Evolutionary conservation across 352 stramenopile genomes (phyloP), one percentile per base, ranked within the genome.

Genomic region (Phytophthora kernoviae): DNA sequence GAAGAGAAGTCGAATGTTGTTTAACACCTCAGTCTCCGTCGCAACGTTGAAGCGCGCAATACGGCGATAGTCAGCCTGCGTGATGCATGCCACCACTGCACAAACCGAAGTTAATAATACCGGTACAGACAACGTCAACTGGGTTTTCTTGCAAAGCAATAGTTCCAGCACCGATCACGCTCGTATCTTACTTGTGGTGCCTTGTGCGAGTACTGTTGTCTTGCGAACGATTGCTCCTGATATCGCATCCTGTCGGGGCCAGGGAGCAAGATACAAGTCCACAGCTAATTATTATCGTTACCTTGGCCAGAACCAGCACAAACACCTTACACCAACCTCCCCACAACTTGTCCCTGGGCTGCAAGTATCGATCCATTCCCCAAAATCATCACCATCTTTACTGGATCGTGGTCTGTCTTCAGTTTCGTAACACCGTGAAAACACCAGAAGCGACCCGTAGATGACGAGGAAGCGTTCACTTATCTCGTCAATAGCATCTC

Each of bases 391-490:
- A 18, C 43, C 49, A 21, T 61, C 40, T 8, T 21, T 46, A 22
- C 64, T 62, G 5, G n/a, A 24, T 8, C 54, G 49, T 9, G 24
- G 18, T 1, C 24, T 39, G 15, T 45, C 47, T 4, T 39, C 26
- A 4, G 37, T 43, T 22, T 65, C 76, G 18, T 66, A 53, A 14
- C 37, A 7, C 21, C 70, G 79, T 22, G 50, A 60, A 50, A 82
- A 87, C 15, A 80, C 55, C 24, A 81, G 45, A 1, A 87, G 22
- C 4, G 77, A 87, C 9, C 73, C 77, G 12, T 49, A 57, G 0
- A 87, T 43, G 12, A 84, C 73, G 14, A 83, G 39, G n/a, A 68
- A 81, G n/a, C 65, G 62, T 0, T 59, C 71, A 42, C 73, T 73
- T 0, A 47, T 61, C n/a, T 81, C 71, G 14, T 63, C 18, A n/a